Evolutionary conservation across 1,284 basidiomycete species (phyloP).

Genomic region (Cerrena zonata): DNA sequence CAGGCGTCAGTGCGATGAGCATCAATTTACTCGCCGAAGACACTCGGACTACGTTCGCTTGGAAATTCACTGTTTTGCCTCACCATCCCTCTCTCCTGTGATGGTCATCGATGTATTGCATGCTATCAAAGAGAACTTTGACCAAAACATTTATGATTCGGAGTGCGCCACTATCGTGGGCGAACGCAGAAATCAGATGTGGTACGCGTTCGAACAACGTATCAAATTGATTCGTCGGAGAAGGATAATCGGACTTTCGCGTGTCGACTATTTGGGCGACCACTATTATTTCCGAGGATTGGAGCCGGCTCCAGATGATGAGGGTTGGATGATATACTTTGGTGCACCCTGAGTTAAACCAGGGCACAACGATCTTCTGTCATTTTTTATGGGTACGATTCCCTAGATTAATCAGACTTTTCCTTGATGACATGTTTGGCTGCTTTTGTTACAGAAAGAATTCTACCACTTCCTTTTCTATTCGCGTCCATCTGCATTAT

Average conservation of each 20-base stretch:
- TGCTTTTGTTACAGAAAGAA: too few species aligned
- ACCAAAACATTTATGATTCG: constrained; percentile 32
- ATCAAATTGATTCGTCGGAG: constrained; percentile 9
- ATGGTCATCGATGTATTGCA: constrained; percentile 46
- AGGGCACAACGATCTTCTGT: too few species aligned
- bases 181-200: constrained; percentile 29
- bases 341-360: constrained; percentile 28
- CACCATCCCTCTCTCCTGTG: constrained; percentile 35
- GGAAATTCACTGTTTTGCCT: constrained; percentile 43
- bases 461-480: not conserved
- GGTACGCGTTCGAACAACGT: constrained; percentile 22
- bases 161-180: constrained; percentile 32
- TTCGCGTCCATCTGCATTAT: not conserved
- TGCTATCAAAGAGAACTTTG: constrained; percentile 42
- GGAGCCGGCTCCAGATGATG: constrained; percentile 41
- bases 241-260: constrained; percentile 33
- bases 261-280: constrained; percentile 49
- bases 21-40: constrained; percentile 49
- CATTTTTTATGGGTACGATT: too few species aligned
- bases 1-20: constrained; percentile 48
- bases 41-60: constrained; percentile 38
- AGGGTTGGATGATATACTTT: constrained; percentile 50
- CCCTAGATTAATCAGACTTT: too few species aligned
- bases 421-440: too few species aligned
- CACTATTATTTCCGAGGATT: constrained; percentile 49